Evolutionary conservation across 2,329 filamentous ascomycete species (phyloP), one percentile per base, ranked within the genome.

Genomic region (Cladophialophora chaetospira): DNA sequence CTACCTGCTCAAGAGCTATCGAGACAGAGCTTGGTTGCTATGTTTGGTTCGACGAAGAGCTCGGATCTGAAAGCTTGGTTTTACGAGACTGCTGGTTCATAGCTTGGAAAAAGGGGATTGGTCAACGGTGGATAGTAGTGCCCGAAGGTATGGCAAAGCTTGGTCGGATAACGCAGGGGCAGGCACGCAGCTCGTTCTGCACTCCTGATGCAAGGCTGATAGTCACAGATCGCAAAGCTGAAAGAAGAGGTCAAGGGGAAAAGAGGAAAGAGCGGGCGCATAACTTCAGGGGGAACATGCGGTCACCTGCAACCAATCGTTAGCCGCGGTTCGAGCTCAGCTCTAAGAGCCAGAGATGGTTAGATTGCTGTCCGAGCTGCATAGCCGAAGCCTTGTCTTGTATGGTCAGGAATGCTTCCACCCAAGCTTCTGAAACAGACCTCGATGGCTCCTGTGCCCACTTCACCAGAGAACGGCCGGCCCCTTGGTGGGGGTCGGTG

Each of bases 271-370:
- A 28, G 47, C 26, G 38, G 51, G 36, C 17, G 26, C 40, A 42
- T 23, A 33, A 45, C 17, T 21, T 52, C 48, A 53, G 57, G 53
- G 53, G 57, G 21, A 26, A 49, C 17, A 33, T 48, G 51, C 52
- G 47, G 55, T 61, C 46, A 48, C 21, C 33, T 48, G 52, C 46
- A 49, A 29, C 58, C 58, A 61, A 61, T 53, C 33, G 45, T 48
- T 50, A 52, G 29, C 31, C 49, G 53, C 53, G 49, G 28, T 28
- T 21, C 19, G 8, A 13, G 23, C n/a, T 10, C 5, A 11, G 36
- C n/a, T 10, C 28, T 29, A 44, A n/a, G 23, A 36, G 5, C 26
- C 23, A n/a, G 5, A 51, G 11, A 8, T 10, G 29, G 42, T 47
- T 60, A 60, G 48, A n/a, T n/a, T n/a, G n/a, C n/a, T 10, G 10